Evolutionary conservation across 2,329 filamentous ascomycete species (phyloP).

Genomic region (Calonectria crousiana): DNA sequence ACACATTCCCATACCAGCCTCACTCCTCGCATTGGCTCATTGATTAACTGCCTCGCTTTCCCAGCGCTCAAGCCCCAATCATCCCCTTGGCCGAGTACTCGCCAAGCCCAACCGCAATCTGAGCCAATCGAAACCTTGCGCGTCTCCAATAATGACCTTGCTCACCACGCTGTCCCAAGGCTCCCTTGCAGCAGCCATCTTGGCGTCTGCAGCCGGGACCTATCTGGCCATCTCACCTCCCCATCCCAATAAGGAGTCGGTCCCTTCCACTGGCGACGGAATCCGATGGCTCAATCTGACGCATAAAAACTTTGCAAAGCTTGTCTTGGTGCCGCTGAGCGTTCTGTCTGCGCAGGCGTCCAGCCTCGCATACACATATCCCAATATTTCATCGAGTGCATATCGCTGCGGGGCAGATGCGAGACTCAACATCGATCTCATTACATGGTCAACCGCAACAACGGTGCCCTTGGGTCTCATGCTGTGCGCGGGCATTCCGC

Average conservation of each 20-base stretch:
- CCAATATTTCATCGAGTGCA: conserved; percentile 37
- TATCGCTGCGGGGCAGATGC: conserved; percentile 48
- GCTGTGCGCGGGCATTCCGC: conserved; percentile 46
- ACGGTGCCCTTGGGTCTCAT: conserved; percentile 50
- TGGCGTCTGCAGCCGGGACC: conserved; percentile 46
- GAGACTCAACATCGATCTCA: conserved; percentile 44
- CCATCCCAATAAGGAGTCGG: conserved; percentile 38
- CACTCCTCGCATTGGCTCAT: background rate
- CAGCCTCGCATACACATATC: conserved; percentile 34
- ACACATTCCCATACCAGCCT: background rate
- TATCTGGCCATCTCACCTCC: conserved; percentile 49
- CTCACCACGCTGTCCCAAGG: conserved; percentile 28
- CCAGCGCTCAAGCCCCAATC: background rate
- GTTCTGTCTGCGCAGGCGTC: conserved; percentile 38
- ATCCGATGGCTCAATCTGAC: conserved; percentile 44
- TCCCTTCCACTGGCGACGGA: conserved; percentile 34
- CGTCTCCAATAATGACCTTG: conserved; percentile 18
- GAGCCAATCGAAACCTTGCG: background rate
- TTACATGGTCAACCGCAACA: conserved; percentile 54
- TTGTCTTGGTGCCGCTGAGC: conserved; percentile 39
- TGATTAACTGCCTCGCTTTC: too few species aligned
- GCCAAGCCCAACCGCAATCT: too few species aligned
- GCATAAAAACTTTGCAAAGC: conserved; percentile 37
- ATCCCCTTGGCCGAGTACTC: background rate
- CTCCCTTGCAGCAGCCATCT: conserved; percentile 38